A percentile compares a stretch with the other conserved stretches of the same genome.
Conservation (phyloP, 2,329 filamentous ascomycete genomes). For the Didymellaceae sp. region DNA sequence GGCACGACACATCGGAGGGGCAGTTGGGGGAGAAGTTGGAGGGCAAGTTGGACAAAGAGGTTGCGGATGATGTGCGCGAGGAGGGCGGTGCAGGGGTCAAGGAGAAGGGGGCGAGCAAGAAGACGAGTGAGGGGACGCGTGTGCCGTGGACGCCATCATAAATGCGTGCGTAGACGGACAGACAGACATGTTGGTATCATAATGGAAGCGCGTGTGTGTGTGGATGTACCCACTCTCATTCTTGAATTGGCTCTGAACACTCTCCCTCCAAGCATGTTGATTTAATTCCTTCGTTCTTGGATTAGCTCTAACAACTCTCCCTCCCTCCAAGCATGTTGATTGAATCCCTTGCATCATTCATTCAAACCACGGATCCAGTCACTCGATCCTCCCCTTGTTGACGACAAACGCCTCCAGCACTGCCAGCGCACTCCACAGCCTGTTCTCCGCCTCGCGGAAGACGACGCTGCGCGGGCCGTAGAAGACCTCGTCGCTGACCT, state of each 20-base stretch:
- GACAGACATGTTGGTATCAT: background rate
- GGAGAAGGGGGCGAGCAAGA: background rate
- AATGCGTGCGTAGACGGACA: background rate
- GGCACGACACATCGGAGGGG: slow-evolving; percentile 18
- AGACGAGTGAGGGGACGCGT: background rate
- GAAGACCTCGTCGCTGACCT: slow-evolving; percentile 94
- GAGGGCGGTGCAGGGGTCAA: background rate
- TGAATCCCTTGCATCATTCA: background rate
- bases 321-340: background rate
- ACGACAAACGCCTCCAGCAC: slow-evolving; percentile 88
- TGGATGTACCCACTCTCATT: too few relatives aligned
- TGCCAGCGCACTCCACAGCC: slow-evolving; percentile 87
- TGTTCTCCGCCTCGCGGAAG: slow-evolving; percentile 93
- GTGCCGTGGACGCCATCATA: slow-evolving; percentile 5
- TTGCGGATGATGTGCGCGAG: background rate
- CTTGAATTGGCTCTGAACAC: too few relatives aligned
- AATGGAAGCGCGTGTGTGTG: too few relatives aligned
- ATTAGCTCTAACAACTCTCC: too few relatives aligned
- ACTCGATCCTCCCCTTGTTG: slow-evolving; percentile 83
- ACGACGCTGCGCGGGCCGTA: slow-evolving; percentile 86
- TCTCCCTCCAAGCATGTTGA: background rate
- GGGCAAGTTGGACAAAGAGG: background rate
- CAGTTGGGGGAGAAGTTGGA: background rate
- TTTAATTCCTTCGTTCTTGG: too few relatives aligned
- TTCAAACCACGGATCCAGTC: slow-evolving; percentile 40